Base-by-base conservation (phyloP, 2,329 filamentous ascomycete species). In the Diaporthe helianthi region DNA sequence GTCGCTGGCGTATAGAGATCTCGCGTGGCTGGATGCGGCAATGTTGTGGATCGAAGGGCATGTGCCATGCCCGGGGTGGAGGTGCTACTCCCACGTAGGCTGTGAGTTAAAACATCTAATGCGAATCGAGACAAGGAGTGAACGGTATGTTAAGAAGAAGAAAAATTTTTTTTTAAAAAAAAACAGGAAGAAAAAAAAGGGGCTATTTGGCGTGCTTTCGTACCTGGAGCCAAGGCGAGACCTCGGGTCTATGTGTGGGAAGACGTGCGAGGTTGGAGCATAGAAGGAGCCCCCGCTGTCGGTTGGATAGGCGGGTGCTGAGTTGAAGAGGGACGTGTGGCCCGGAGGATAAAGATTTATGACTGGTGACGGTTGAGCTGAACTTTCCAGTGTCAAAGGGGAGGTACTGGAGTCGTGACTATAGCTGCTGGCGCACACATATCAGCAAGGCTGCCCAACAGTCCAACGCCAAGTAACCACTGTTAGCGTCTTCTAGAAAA, bases 41-140 rank as follows among this genome's bases (percentile, higher is more conserved):
- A 78, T 75, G 84, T 78, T 77, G 84, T 79, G 75, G 83, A 80
- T 76, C 85, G 83, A 77, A 85, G 85, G 79, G 81, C 81, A 83
- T 87, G 85, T 82, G 85, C 83, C 85, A 89, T 88, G 76, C 84
- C 85, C 81, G 83, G 81, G 71, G 84, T 82, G 67, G 85, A 80
- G 69, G 80, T 81, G 77, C 79, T 85, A 80, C 81, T 86, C 75
- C 74, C 78, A 75, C 70, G 70, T 73, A 74, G 64, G 31, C 65
- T 72, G 79, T 83, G 75, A 83, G 80, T 77, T 75, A 71, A 68
- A 13, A 63, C 44, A 17, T 58, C 51, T 67, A 22, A 71, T 70
- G 52, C 63, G 41, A 31, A 71, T 24, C 31, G 31, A 36, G 46
- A 41, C 41, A 26, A 69, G 41, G 44, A 68, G 44, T 60, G 44